phyloP scores from a whole-genome alignment of 805 yeast species.

The Candida nonsorbophila region DNA sequence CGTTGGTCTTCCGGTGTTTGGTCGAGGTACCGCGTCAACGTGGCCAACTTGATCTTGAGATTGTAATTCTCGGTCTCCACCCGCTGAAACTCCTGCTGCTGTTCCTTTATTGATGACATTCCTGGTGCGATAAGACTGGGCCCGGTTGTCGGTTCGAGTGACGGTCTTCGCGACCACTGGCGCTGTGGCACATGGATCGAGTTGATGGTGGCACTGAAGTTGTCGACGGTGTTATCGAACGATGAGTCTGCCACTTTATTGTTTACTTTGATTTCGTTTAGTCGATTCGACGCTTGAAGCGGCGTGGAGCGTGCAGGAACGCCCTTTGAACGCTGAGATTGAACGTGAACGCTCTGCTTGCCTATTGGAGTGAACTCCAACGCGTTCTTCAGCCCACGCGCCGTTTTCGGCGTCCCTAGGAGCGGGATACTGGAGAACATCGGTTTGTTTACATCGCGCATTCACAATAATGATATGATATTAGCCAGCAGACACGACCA shows the following conservation, averaged over 20 bases:
- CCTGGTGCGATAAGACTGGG: constrained; percentile 8
- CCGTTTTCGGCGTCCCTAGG: constrained; percentile 9
- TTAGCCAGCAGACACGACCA: constrained; percentile 5
- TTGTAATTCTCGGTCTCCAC: constrained; percentile 40
- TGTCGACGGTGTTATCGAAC: constrained; percentile 11
- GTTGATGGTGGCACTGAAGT: constrained; percentile 11
- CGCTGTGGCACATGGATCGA: constrained; percentile 3
- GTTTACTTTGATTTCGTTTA: background rate
- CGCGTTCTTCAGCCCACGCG: constrained; percentile 1
- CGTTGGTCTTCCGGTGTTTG: constrained; percentile 39
- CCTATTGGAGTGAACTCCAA: constrained; percentile 13
- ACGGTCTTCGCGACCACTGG: background rate
- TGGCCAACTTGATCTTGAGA: constrained; percentile 38
- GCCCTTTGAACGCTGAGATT: no score
- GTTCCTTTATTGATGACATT: constrained; percentile 15
- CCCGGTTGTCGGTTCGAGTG: background rate
- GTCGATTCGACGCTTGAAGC: constrained; percentile 3
- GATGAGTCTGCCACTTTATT: constrained; percentile 3
- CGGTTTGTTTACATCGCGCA: constrained; percentile 1
- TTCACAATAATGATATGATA: no score
- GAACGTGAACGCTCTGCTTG: constrained; percentile 1
- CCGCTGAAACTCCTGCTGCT: constrained; percentile 14
- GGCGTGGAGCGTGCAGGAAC: no score
- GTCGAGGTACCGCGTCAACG: constrained; percentile 32
- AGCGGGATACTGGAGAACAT: constrained; percentile 5